These are phyloP conservation scores for Populus trichocarpa DNA, from an alignment of 441 rosid species.

Conservation along the genomic window DNA sequence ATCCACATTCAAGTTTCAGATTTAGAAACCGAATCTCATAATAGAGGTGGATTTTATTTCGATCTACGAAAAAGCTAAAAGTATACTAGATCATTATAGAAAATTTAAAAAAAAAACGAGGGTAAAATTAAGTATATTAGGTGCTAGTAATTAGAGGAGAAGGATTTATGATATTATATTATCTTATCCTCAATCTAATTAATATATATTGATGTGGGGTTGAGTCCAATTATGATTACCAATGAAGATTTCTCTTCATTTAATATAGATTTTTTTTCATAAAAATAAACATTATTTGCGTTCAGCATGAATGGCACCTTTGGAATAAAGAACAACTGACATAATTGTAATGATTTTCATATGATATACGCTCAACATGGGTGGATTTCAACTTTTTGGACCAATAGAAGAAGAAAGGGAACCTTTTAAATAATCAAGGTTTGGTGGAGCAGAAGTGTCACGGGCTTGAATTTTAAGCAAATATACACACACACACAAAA, in stretches of 20 bases:
- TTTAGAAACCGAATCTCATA: no score
- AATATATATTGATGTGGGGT: neutral
- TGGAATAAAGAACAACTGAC: constrained; percentile 7
- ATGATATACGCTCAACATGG: constrained; percentile 12
- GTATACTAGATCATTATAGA: no score
- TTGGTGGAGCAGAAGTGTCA: constrained; percentile 33
- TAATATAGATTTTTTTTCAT: neutral
- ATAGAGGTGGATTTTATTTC: no score
- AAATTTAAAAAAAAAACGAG: no score
- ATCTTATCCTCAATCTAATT: neutral
- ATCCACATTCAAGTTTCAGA: no score
- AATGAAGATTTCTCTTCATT: neutral
- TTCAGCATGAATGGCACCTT: constrained; percentile 20
- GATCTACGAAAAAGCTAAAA: no score
- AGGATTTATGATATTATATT: neutral
- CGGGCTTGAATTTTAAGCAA: constrained; percentile 28
- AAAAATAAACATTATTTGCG: neutral
- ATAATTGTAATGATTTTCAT: constrained; percentile 16
- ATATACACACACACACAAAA: neutral
- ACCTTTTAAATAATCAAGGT: constrained; percentile 19
- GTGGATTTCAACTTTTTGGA: constrained; percentile 28
- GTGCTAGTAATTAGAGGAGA: neutral
- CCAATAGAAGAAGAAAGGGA: constrained; percentile 25
- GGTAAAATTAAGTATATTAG: neutral
- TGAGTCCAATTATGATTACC: neutral